Evolutionary conservation across 2,329 filamentous ascomycete species (phyloP).

Genomic region (Fusarium ramigenum): DNA sequence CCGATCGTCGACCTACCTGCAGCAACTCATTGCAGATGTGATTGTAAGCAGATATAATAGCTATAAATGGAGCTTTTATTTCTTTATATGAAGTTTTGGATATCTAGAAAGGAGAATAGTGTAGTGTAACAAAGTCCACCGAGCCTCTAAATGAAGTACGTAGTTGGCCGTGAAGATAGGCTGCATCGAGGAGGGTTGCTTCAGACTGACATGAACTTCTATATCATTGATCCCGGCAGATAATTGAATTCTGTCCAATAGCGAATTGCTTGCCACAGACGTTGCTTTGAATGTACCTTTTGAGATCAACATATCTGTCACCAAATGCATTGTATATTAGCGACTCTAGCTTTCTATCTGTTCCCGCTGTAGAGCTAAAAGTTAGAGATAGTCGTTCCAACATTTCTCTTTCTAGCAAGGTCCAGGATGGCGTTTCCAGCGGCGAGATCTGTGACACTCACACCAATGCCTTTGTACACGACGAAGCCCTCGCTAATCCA

Average conservation of each 20-base stretch:
- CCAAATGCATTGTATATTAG: accelerated
- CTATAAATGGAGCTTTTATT: too few species aligned
- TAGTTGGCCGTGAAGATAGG: background rate
- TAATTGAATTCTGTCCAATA: background rate
- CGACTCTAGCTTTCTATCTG: background rate
- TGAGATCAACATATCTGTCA: background rate
- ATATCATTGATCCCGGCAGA: background rate
- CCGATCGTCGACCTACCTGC: background rate
- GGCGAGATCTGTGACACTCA: conserved; percentile 48
- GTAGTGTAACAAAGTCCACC: accelerated
- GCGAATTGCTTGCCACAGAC: accelerated
- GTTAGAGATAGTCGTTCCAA: conserved; percentile 10
- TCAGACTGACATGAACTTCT: background rate
- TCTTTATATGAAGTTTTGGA: too few species aligned
- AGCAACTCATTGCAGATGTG: background rate
- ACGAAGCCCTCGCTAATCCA: conserved; percentile 39
- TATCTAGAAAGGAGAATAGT: too few species aligned
- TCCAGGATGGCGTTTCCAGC: conserved; percentile 44
- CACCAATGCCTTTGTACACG: conserved; percentile 42
- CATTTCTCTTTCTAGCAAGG: conserved; percentile 34
- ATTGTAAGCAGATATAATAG: background rate
- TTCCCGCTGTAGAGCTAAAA: background rate
- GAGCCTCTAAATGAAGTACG: too few species aligned
- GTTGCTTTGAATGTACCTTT: background rate
- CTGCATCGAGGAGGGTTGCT: background rate